Base-by-base conservation (phyloP, 352 stramenopile genomes). In the Phytophthora palmivora region DNA sequence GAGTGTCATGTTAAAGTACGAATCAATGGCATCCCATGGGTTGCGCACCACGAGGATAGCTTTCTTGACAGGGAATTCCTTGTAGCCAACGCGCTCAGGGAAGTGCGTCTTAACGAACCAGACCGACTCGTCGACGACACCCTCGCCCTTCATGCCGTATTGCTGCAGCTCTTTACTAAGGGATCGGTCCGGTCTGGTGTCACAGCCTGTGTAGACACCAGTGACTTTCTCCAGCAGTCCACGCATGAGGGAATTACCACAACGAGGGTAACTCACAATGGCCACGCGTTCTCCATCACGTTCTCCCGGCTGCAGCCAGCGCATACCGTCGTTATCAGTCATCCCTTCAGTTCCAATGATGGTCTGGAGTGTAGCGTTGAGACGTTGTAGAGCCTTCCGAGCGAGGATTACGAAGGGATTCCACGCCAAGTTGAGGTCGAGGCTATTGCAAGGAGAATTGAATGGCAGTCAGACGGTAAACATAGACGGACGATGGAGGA, bases 21-120 rank as follows among this genome's bases (percentile, higher is more conserved):
- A 99, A 60, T 99, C 96, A 72, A 99, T 99, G 21, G 96, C 92
- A 87, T 99, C 97, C 84, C 97, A 99, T 1, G 97, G 97, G 72
- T 99, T 99, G 39, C 97, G 87, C 56, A 96, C 86, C 8, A 96
- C 86, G 12, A 96, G 70, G 54, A 96, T 94, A n/a, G 84, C 82
- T 47, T 94, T 94, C 51, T 92, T 73, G 33, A 77, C 74, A 34
- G 63, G 77, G 66, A 92, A 91, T 16, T 66, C 67, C 71, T 92
- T 88, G 84, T 84, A 97, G 39, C 97, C 97, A n/a, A 87, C 83
- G 19, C 97, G 88, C 74, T 99, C 97, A 0, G 97, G 97, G 62
- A 96, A 99, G 78, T 99, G 97, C 24, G 97, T 98, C 82, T 99
- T 99, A 16, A 99, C 95, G 60, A 99, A 95, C 70, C 89, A 93